phyloP scores from a whole-genome alignment of 2,329 filamentous ascomycete genomes.

The Cladosporium sp. region DNA sequence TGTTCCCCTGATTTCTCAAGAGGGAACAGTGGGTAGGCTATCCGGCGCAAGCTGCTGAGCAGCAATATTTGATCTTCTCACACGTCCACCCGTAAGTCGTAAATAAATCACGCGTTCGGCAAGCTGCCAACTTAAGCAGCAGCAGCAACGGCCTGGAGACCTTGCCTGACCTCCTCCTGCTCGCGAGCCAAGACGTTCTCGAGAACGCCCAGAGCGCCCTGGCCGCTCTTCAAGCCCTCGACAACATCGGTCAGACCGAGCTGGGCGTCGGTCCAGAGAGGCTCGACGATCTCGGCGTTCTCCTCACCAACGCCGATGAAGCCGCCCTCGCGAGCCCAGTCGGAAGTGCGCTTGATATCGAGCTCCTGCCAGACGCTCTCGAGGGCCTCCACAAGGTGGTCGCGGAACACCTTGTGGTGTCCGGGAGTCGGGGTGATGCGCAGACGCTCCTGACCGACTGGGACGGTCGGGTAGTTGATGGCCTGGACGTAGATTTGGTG shows the following conservation, averaged over 20 bases:
- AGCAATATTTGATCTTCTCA: not conserved
- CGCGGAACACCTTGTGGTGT: constrained; percentile 79
- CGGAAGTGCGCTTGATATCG: constrained; percentile 85
- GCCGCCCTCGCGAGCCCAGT: constrained; percentile 87
- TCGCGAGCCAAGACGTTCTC: constrained; percentile 51
- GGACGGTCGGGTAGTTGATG: constrained; percentile 98
- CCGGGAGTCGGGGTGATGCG: constrained; percentile 95
- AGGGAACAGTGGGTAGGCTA: constrained; percentile 4
- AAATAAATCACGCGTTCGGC: not conserved
- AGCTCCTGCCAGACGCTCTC: constrained; percentile 87
- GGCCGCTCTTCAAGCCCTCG: constrained; percentile 57
- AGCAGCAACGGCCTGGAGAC: constrained; percentile 42
- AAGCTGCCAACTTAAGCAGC: constrained; percentile 20
- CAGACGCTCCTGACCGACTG: constrained; percentile 94
- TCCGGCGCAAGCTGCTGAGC: constrained; percentile 4
- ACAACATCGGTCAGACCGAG: constrained; percentile 71
- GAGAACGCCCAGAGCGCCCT: constrained; percentile 47
- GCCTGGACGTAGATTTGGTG: constrained; percentile 96
- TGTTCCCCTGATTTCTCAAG: not conserved
- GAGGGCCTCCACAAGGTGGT: constrained; percentile 79
- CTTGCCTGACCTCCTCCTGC: constrained; percentile 43
- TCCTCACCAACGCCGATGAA: constrained; percentile 90
- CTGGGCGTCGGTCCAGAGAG: constrained; percentile 92
- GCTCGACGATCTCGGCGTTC: constrained; percentile 57
- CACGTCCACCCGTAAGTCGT: not conserved